phyloP scores from a whole-genome alignment of 163 green algal genomes.

The Trebouxia gelatinosa region DNA sequence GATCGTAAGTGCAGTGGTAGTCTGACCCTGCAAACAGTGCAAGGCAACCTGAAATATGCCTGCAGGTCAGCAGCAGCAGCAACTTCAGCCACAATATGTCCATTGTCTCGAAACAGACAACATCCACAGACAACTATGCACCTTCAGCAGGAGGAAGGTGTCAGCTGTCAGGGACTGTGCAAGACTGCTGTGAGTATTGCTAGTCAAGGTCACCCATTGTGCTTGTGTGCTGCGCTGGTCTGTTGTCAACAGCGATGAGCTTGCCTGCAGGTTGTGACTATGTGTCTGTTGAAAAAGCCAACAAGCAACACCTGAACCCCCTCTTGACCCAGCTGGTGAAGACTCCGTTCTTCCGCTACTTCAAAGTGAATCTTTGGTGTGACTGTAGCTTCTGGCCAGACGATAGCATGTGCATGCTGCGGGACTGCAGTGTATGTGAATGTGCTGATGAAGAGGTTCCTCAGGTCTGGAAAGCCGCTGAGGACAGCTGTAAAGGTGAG shows the following conservation, averaged over 20 bases:
- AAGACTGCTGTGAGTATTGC: slow-evolving; percentile 45
- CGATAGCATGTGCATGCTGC: slow-evolving; percentile 74
- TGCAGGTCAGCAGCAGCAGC: too few relatives aligned
- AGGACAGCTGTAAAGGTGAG: slow-evolving; percentile 37
- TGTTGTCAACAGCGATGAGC: too few relatives aligned
- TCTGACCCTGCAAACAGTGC: too few relatives aligned
- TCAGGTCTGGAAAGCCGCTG: slow-evolving; percentile 66
- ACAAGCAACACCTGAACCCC: slow-evolving; percentile 62
- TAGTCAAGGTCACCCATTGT: background rate
- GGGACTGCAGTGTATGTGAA: slow-evolving; percentile 83
- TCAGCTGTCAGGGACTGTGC: slow-evolving; percentile 45
- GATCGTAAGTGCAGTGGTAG: too few relatives aligned
- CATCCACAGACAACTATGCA: too few relatives aligned
- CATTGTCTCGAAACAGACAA: too few relatives aligned
- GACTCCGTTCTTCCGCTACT: slow-evolving; percentile 89
- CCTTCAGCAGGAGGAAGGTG: slow-evolving; percentile 31
- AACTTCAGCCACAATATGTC: too few relatives aligned
- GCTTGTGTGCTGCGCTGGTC: too few relatives aligned
- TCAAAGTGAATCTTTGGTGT: slow-evolving; percentile 92
- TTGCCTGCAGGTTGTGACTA: slow-evolving; percentile 50
- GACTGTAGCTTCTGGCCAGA: slow-evolving; percentile 94
- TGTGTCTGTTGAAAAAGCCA: slow-evolving; percentile 54
- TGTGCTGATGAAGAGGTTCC: slow-evolving; percentile 81
- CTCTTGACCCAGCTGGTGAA: slow-evolving; percentile 70
- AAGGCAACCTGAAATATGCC: too few relatives aligned